Conservation (phyloP, 148 eudicot genomes). For the Vaccinium myrtillus region DNA sequence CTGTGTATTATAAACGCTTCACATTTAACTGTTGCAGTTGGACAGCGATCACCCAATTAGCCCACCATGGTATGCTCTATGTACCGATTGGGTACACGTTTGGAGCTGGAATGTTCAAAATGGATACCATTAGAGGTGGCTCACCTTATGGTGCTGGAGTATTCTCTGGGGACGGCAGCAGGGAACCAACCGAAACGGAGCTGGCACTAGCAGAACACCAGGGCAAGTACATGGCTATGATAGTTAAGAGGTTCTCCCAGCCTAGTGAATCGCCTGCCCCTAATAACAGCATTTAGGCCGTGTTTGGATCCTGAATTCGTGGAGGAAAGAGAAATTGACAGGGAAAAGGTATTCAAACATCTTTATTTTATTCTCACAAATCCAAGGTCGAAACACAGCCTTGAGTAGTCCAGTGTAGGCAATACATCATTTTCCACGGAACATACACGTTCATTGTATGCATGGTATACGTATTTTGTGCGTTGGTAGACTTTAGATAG, state of each 20-base stretch:
- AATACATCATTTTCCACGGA: neutral
- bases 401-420: neutral
- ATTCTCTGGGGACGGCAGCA: conserved; percentile 64
- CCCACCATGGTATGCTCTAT: conserved; percentile 77
- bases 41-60: conserved; percentile 77
- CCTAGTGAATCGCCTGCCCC: conserved; percentile 10
- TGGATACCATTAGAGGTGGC: conserved; percentile 73
- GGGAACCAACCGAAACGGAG: conserved; percentile 56
- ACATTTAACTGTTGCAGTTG: conserved; percentile 43
- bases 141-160: conserved; percentile 82
- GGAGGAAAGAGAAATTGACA: neutral
- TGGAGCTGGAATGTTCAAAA: conserved; percentile 78
- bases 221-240: conserved; percentile 69
- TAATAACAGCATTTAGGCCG: neutral
- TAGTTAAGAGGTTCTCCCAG: conserved; percentile 54
- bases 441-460: neutral
- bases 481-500: neutral
- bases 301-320: neutral
- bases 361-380: neutral
- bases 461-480: neutral
- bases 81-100: conserved; percentile 75
- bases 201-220: conserved; percentile 70
- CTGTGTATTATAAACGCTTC: neutral
- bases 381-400: neutral
- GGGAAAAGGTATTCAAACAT: neutral